These are phyloP conservation scores for Acephala macrosclerotiorum DNA, from an alignment of 2,329 filamentous ascomycete genomes.

Conservation along the genomic window DNA sequence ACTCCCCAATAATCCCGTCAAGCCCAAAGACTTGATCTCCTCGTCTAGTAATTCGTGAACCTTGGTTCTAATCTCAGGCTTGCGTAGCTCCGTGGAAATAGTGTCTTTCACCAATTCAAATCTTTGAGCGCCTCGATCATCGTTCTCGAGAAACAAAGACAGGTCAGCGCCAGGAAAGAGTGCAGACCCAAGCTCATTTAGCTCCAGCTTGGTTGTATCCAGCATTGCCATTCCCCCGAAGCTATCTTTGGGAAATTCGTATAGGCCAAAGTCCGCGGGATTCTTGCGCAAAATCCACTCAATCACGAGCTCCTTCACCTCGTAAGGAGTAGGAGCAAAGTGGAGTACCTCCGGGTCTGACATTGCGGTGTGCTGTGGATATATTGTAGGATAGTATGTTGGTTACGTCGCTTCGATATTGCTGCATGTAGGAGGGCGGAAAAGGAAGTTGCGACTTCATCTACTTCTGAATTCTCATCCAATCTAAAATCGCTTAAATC, in stretches of 20 bases:
- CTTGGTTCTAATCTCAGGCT: not conserved
- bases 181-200: constrained; percentile 1
- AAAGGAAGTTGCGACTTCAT: not conserved
- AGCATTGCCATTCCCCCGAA: constrained; percentile 1
- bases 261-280: not conserved
- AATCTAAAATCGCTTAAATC: not conserved
- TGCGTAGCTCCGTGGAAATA: not conserved
- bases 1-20: not conserved
- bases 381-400: not conserved
- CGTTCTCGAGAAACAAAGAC: not conserved
- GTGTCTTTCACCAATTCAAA: constrained; percentile 1
- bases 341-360: not conserved
- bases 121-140: not conserved
- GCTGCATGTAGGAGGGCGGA: no score
- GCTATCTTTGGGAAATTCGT: not conserved
- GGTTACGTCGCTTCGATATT: not conserved
- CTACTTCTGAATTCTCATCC: not conserved
- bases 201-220: not conserved
- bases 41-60: not conserved
- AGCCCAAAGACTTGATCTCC: constrained; percentile 1
- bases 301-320: constrained; percentile 20
- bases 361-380: not conserved
- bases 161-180: constrained; percentile 16
- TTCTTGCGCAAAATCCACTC: constrained; percentile 9
- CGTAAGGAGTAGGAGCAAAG: not conserved